These are phyloP conservation scores for Amaranthus cruentus DNA, from an alignment of 148 eudicot genomes.

Conservation along the genomic window DNA sequence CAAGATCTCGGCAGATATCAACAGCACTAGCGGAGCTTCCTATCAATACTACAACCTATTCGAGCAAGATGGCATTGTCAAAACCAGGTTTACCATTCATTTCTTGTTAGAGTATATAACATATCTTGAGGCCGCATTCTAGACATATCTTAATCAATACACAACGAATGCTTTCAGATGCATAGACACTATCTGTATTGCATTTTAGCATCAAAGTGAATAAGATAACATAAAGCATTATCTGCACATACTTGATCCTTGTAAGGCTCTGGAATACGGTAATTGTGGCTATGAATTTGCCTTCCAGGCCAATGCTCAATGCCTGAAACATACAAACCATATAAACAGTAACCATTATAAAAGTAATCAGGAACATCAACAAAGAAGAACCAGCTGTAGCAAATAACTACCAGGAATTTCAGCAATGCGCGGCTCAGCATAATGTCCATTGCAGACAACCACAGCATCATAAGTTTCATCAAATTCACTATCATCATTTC, in stretches of 20 bases:
- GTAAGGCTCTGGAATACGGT: slow-evolving; percentile 75
- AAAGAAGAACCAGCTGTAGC: slow-evolving; percentile 1
- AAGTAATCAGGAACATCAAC: not conserved
- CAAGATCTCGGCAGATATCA: slow-evolving; percentile 75
- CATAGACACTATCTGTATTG: not conserved
- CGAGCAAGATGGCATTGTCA: not conserved
- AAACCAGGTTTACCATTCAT: not conserved
- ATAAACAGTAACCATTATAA: not conserved
- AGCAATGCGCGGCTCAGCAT: slow-evolving; percentile 76
- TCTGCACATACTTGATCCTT: slow-evolving; percentile 51
- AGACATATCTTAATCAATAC: too few relatives aligned
- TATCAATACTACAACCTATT: slow-evolving; percentile 72
- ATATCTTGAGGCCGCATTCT: too few relatives aligned
- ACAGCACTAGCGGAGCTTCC: slow-evolving; percentile 85
- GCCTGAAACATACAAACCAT: slow-evolving; percentile 35
- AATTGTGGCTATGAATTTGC: slow-evolving; percentile 95
- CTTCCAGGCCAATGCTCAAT: slow-evolving; percentile 81
- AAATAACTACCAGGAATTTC: slow-evolving; percentile 57
- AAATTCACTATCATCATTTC: slow-evolving; percentile 21
- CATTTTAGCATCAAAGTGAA: not conserved
- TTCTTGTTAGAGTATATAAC: too few relatives aligned
- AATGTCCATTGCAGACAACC: slow-evolving; percentile 90
- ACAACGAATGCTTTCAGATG: not conserved
- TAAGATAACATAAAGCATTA: not conserved
- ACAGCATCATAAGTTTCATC: slow-evolving; percentile 87